Percentiles rank a stretch among this genome's conserved stretches.
Conservation (phyloP, 345 rosid species). For the Dipteronia sinensis region DNA sequence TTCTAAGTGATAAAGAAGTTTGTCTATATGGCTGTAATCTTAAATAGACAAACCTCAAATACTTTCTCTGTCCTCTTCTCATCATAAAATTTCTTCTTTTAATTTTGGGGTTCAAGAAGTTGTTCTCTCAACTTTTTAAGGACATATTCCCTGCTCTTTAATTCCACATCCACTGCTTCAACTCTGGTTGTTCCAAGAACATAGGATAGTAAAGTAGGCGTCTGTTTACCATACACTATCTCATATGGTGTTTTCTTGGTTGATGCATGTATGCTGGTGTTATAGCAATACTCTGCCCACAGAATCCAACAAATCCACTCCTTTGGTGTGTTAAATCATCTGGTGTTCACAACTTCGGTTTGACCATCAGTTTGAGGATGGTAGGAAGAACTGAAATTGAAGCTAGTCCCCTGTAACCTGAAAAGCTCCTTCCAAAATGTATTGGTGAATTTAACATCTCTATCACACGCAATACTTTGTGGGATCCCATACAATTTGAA, state of each 20-base stretch:
- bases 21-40: not conserved
- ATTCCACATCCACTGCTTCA: not conserved
- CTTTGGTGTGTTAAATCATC: not conserved
- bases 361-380: no score
- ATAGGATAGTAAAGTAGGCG: not conserved
- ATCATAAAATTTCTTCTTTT: no score
- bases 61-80: not conserved
- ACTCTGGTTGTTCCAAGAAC: not conserved
- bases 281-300: constrained; percentile 3
- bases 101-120: no score
- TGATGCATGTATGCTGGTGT: not conserved
- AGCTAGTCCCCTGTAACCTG: not conserved
- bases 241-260: not conserved
- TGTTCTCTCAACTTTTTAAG: no score
- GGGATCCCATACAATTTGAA: constrained; percentile 18
- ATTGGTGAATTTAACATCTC: not conserved
- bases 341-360: constrained; percentile 4
- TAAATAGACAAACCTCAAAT: not conserved
- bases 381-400: not conserved
- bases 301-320: not conserved
- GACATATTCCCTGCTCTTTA: no score
- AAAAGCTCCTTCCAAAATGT: constrained; percentile 10
- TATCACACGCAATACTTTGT: not conserved
- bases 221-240: not conserved
- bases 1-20: not conserved